These are phyloP conservation scores for Kalanchoe fedtschenkoi DNA, from an alignment of 164 flowering plant genomes.

Conservation along the genomic window DNA sequence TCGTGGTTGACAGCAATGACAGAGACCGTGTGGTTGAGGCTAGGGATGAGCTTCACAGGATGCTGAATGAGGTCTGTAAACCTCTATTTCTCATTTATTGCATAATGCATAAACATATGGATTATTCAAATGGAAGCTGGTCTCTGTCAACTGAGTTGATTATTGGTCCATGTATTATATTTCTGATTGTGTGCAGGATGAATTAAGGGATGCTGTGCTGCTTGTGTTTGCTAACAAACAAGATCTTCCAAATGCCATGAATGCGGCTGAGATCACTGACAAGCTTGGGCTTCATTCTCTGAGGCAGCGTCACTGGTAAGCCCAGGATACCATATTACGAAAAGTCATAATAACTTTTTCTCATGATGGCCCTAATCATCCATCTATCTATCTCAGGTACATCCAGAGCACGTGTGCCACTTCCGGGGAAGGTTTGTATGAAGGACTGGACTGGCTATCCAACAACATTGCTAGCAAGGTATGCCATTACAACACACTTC, in stretches of 20 bases:
- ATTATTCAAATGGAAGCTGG: no score
- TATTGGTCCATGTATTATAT: no score
- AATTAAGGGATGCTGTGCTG: neutral
- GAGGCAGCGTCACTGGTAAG: slow-evolving; percentile 1
- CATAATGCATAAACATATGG: no score
- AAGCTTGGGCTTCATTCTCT: neutral
- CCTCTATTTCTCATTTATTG: neutral
- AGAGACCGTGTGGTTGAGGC: slow-evolving; percentile 1
- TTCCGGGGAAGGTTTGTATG: slow-evolving; percentile 72
- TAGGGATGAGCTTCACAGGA: slow-evolving; percentile 3
- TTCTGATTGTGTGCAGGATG: neutral
- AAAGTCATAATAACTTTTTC: neutral
- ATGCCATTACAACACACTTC: neutral
- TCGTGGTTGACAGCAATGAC: slow-evolving; percentile 1
- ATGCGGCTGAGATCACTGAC: slow-evolving; percentile 1
- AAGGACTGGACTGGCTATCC: slow-evolving; percentile 67
- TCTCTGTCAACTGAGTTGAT: no score
- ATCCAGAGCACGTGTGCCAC: slow-evolving; percentile 83
- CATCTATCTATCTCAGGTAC: slow-evolving; percentile 32
- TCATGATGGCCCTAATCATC: neutral
- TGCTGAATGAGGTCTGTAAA: neutral
- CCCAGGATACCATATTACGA: neutral
- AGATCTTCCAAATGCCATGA: slow-evolving; percentile 20
- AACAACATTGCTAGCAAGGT: slow-evolving; percentile 38
- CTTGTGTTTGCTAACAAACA: slow-evolving; percentile 3